Conservation (phyloP, 306 rosid species). For the Cucumis hystrix region DNA sequence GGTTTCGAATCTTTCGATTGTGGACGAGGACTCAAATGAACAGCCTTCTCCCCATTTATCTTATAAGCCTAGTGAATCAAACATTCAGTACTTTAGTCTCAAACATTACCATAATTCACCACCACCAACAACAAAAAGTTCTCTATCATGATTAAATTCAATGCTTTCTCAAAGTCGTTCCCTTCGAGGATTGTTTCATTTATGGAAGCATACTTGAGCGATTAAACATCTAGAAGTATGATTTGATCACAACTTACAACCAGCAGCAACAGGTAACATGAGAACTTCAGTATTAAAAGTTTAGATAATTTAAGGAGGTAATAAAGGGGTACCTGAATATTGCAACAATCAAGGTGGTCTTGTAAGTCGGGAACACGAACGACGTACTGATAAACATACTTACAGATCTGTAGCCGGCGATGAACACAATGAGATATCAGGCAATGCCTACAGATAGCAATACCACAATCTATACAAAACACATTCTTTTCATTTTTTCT, state of each 20-base stretch:
- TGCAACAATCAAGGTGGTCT: slow-evolving; percentile 65
- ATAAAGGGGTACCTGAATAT: slow-evolving; percentile 55
- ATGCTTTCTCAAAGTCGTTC: neutral
- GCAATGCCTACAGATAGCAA: slow-evolving; percentile 69
- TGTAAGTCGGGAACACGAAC: slow-evolving; percentile 65
- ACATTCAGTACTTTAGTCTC: slow-evolving; percentile 5
- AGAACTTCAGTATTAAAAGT: neutral
- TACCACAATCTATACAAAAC: slow-evolving; percentile 66
- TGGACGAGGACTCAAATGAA: slow-evolving; percentile 85
- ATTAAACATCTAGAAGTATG: neutral
- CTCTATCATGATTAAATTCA: neutral
- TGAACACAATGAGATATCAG: slow-evolving; percentile 52
- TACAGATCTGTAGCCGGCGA: slow-evolving; percentile 67
- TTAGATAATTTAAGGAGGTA: slow-evolving; percentile 1
- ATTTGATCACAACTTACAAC: neutral
- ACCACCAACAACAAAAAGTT: neutral
- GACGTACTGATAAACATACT: slow-evolving; percentile 73
- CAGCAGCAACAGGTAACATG: neutral
- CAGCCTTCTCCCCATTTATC: slow-evolving; percentile 75
- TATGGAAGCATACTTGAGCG: neutral
- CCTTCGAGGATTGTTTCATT: neutral
- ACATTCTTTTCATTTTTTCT: slow-evolving; percentile 61
- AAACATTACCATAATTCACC: neutral
- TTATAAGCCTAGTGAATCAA: slow-evolving; percentile 56
- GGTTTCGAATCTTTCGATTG: slow-evolving; percentile 47